Percentiles rank a stretch among this genome's conserved stretches.
Evolutionary conservation across 208 protist species (phyloP).

Genomic region (Leishmania tarentolae): DNA sequence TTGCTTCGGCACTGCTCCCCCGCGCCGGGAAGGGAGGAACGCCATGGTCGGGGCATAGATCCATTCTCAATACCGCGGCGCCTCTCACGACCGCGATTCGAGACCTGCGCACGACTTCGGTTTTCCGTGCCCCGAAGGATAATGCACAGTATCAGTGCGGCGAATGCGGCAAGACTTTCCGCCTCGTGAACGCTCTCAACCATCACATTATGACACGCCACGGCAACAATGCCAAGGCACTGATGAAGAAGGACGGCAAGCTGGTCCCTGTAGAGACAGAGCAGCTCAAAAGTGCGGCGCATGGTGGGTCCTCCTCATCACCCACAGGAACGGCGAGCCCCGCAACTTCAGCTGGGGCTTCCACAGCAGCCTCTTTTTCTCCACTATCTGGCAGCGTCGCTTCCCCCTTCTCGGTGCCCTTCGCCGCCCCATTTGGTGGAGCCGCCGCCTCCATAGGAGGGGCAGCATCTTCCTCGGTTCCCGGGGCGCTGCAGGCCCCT

Average conservation of each 20-base stretch:
- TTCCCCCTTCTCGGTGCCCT: slow-evolving; percentile 25
- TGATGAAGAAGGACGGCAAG: slow-evolving; percentile 59
- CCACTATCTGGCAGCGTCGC: not conserved
- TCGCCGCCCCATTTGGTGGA: slow-evolving; percentile 27
- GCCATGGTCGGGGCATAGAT: not conserved
- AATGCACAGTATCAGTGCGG: slow-evolving; percentile 74
- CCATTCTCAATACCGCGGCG: not conserved
- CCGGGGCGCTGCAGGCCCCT: not conserved
- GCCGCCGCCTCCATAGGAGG: slow-evolving; percentile 1
- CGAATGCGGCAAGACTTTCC: slow-evolving; percentile 85
- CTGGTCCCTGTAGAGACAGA: slow-evolving; percentile 44
- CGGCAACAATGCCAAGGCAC: slow-evolving; percentile 66
- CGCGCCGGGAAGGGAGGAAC: not conserved
- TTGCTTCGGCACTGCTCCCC: not conserved
- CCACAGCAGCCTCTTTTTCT: not conserved
- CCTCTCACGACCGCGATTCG: slow-evolving; percentile 4
- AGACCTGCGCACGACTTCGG: slow-evolving; percentile 25
- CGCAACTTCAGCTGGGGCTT: slow-evolving; percentile 2
- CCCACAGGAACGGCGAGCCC: slow-evolving; percentile 9
- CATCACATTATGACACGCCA: slow-evolving; percentile 91
- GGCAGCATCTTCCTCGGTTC: not conserved
- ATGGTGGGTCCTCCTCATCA: slow-evolving; percentile 4
- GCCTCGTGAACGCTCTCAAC: slow-evolving; percentile 84
- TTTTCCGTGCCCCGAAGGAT: slow-evolving; percentile 17
- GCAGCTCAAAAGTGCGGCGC: slow-evolving; percentile 16